phyloP scores from a whole-genome alignment of 1,284 basidiomycete species.

The Ganoderma sp. region DNA sequence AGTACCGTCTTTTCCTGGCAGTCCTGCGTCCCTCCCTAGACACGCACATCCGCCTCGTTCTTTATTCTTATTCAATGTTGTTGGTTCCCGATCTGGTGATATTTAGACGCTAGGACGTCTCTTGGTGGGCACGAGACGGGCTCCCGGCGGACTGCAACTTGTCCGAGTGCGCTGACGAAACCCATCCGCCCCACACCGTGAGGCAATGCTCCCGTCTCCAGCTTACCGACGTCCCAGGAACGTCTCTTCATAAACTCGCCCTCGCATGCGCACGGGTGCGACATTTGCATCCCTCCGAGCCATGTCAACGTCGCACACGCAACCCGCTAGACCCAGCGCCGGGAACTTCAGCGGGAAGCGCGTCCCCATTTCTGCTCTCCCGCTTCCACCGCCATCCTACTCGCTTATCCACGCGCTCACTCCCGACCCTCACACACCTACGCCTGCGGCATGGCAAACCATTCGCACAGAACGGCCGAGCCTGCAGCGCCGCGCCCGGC shows the following conservation, averaged over 20 bases:
- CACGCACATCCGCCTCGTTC: not conserved
- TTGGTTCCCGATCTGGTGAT: not conserved
- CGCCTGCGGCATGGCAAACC: constrained; percentile 56
- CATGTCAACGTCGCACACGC: constrained; percentile 12
- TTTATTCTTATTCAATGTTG: not conserved
- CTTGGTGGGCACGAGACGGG: constrained; percentile 19
- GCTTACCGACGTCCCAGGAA: constrained; percentile 16
- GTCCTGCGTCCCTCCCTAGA: not conserved
- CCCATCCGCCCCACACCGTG: constrained; percentile 5
- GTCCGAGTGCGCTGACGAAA: constrained; percentile 18
- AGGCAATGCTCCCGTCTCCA: constrained; percentile 7
- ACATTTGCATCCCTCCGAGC: constrained; percentile 15
- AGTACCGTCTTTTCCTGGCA: not conserved
- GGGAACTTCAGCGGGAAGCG: constrained; percentile 11
- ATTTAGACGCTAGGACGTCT: not conserved
- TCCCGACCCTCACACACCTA: constrained; percentile 66
- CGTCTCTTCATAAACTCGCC: not conserved
- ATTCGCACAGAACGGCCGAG: constrained; percentile 64
- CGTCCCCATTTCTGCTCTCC: constrained; percentile 65
- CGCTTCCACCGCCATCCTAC: constrained; percentile 63
- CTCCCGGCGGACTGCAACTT: constrained; percentile 8
- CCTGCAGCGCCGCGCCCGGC: constrained; percentile 74
- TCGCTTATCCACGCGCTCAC: constrained; percentile 74
- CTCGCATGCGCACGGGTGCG: constrained; percentile 22
- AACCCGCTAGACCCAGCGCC: not conserved